A percentile compares a stretch with the other conserved stretches of the same genome.
Conservation (phyloP, 148 eudicot species). For the Heliosperma pusillum region DNA sequence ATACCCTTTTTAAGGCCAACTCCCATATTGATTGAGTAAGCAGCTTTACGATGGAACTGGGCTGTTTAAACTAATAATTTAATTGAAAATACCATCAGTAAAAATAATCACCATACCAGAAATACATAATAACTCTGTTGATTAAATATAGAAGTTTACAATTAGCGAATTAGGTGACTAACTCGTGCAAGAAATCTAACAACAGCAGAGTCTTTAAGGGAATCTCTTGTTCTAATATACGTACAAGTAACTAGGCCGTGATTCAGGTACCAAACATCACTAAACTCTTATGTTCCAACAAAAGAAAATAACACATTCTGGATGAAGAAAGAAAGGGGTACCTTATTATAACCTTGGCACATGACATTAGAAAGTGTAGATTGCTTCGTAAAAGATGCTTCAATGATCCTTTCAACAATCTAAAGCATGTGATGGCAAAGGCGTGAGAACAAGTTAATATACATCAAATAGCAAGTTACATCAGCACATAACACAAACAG, state of each 20-base stretch:
- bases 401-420: slow-evolving; percentile 65
- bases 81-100: slow-evolving; percentile 15
- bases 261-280: no score
- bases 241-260: no score
- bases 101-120: no score
- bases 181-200: no score
- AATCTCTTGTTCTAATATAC: no score
- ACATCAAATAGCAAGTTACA: background rate
- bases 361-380: slow-evolving; percentile 43
- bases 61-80: slow-evolving; percentile 38
- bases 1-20: slow-evolving; percentile 54
- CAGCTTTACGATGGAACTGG: slow-evolving; percentile 42
- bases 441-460: background rate
- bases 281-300: background rate
- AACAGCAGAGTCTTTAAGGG: no score
- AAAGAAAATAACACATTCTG: slow-evolving; percentile 7
- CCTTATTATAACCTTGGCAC: slow-evolving; percentile 62
- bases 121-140: no score
- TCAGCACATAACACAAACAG: background rate
- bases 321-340: slow-evolving; percentile 18
- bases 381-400: slow-evolving; percentile 32
- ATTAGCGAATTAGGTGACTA: no score
- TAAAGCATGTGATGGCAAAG: slow-evolving; percentile 21
- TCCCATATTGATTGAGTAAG: slow-evolving; percentile 60
- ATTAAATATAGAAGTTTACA: no score